A percentile compares a stretch with the other conserved stretches of the same genome.
phyloP scores from a whole-genome alignment of 352 stramenopile species.

The Pythium diclinum region DNA sequence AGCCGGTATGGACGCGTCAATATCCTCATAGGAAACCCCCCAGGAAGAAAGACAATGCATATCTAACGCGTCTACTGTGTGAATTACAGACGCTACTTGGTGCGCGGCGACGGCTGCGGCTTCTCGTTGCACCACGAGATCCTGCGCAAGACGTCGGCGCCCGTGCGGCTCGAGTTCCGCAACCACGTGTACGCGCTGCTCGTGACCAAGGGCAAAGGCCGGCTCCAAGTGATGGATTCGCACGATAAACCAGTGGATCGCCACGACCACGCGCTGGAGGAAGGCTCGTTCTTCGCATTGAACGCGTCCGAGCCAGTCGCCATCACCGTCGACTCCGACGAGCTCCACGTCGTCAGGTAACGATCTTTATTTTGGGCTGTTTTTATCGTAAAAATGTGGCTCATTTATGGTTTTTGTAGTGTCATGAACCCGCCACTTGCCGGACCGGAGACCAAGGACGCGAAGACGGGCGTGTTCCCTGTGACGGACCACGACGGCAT shows the following conservation, averaged over 20 bases:
- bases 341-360: constrained; percentile 66
- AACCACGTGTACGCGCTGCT: constrained; percentile 78
- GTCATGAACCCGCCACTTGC: constrained; percentile 81
- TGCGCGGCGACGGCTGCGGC: constrained; percentile 65
- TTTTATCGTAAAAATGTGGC: neutral
- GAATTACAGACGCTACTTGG: constrained; percentile 49
- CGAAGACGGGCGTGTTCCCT: constrained; percentile 58
- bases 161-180: constrained; percentile 59
- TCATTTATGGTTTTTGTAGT: constrained; percentile 21
- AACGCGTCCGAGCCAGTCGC: constrained; percentile 53
- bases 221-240: constrained; percentile 50
- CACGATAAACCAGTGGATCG: constrained; percentile 33
- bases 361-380: neutral
- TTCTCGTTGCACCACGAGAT: constrained; percentile 81
- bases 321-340: constrained; percentile 52
- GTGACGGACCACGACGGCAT: constrained; percentile 64
- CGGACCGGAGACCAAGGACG: constrained; percentile 44
- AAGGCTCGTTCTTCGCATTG: constrained; percentile 59
- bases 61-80: neutral
- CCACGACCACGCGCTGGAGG: constrained; percentile 36
- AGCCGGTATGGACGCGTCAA: constrained; percentile 41
- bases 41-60: neutral
- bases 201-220: constrained; percentile 55
- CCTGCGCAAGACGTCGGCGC: constrained; percentile 41
- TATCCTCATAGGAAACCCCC: neutral